These are phyloP conservation scores for Santalum album DNA, from an alignment of 164 flowering plant species.

Conservation along the genomic window DNA sequence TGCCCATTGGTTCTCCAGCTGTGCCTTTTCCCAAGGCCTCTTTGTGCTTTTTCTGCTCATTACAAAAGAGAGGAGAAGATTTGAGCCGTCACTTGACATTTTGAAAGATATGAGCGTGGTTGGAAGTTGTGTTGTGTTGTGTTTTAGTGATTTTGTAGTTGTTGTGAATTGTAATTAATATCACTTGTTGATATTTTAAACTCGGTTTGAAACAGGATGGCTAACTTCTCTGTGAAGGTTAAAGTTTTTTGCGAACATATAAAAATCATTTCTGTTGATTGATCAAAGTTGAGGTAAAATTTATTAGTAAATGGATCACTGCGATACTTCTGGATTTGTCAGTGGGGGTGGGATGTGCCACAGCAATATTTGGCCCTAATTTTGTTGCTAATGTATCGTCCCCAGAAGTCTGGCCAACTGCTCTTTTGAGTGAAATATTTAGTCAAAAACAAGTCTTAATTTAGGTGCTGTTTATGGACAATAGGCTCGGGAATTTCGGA, in stretches of 20 bases:
- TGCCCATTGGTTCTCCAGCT: too few relatives aligned
- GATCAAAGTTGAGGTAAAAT: too few relatives aligned
- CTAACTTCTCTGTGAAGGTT: constrained; percentile 7
- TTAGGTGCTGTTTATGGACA: constrained; percentile 36
- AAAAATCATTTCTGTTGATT: too few relatives aligned
- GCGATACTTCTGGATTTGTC: constrained; percentile 93
- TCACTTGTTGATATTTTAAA: too few relatives aligned
- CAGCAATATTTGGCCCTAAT: constrained; percentile 34
- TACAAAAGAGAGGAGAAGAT: too few relatives aligned
- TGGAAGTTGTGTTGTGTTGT: too few relatives aligned
- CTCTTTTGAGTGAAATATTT: constrained; percentile 16
- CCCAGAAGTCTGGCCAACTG: constrained; percentile 65
- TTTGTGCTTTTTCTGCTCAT: too few relatives aligned
- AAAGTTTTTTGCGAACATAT: constrained; percentile 5
- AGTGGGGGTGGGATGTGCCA: constrained; percentile 69
- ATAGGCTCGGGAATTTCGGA: constrained; percentile 36
- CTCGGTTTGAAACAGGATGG: constrained; percentile 34
- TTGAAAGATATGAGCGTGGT: too few relatives aligned
- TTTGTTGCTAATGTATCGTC: constrained; percentile 19
- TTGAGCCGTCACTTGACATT: too few relatives aligned
- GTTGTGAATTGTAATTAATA: too few relatives aligned
- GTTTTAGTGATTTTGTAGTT: too few relatives aligned
- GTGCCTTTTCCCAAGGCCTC: too few relatives aligned
- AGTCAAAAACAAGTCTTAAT: constrained; percentile 13
- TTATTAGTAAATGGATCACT: constrained; percentile 60